Percentiles rank a stretch among this genome's conserved stretches.
phyloP scores from a whole-genome alignment of 192 early-diverging fungal genomes.

The Coemansia sp. region DNA sequence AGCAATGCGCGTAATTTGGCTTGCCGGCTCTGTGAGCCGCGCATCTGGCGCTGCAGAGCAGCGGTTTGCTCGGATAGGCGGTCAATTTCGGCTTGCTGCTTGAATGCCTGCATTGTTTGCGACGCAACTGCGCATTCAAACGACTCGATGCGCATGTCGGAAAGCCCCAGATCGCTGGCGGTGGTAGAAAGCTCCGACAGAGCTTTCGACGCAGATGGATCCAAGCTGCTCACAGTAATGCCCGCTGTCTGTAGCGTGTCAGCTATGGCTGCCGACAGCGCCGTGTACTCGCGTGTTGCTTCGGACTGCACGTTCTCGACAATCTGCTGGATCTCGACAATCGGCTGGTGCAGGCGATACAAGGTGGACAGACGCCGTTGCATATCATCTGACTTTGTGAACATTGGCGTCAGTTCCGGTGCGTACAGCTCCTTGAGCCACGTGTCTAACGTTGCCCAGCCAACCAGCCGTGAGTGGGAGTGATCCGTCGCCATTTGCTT shows the following conservation, averaged over 20 bases:
- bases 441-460: constrained; percentile 16
- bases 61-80: not conserved
- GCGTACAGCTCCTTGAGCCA: constrained; percentile 37
- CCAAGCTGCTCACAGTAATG: constrained; percentile 5
- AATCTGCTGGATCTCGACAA: not conserved
- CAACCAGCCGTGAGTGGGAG: not conserved
- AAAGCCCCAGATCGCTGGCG: constrained; percentile 10
- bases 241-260: constrained; percentile 18
- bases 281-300: constrained; percentile 24
- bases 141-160: constrained; percentile 20
- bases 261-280: constrained; percentile 7
- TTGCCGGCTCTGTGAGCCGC: constrained; percentile 22
- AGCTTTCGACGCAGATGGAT: constrained; percentile 12
- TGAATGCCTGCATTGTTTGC: constrained; percentile 14
- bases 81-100: constrained; percentile 5
- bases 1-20: constrained; percentile 13
- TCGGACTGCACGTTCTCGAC: constrained; percentile 17
- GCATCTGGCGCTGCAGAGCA: not conserved
- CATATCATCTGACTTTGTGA: constrained; percentile 5
- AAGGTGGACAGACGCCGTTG: constrained; percentile 19
- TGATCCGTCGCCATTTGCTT: not conserved
- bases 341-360: not conserved
- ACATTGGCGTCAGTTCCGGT: constrained; percentile 18
- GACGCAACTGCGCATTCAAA: constrained; percentile 33
- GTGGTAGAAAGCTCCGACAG: constrained; percentile 18